Evolutionary conservation across 306 rosid genomes (phyloP).

Genomic region (Vicia villosa): DNA sequence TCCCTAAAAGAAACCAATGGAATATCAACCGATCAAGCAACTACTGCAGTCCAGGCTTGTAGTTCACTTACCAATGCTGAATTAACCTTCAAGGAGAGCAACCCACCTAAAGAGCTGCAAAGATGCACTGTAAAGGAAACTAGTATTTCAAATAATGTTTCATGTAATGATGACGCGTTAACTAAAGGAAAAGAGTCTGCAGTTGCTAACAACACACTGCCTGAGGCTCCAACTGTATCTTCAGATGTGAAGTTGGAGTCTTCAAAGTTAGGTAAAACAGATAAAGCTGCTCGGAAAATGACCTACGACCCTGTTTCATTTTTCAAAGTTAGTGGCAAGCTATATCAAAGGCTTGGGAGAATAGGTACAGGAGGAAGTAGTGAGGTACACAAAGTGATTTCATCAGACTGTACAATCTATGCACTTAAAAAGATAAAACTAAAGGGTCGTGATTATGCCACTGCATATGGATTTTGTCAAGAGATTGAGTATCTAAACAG

Average conservation of each 20-base stretch:
- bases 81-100: conserved; percentile 44
- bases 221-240: conserved; percentile 49
- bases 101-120: conserved; percentile 52
- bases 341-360: conserved; percentile 96
- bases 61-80: conserved; percentile 43
- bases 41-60: conserved; percentile 44
- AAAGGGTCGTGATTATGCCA: conserved; percentile 92
- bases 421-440: conserved; percentile 90
- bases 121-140: conserved; percentile 45
- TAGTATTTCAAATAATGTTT: conserved; percentile 37
- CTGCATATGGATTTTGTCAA: conserved; percentile 95
- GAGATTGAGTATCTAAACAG: conserved; percentile 87
- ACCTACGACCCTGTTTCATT: conserved; percentile 83
- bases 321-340: conserved; percentile 89
- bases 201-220: conserved; percentile 46
- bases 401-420: conserved; percentile 85
- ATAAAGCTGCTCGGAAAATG: conserved; percentile 70
- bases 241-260: conserved; percentile 57
- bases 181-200: conserved; percentile 46
- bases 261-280: conserved; percentile 63
- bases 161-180: conserved; percentile 42
- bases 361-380: conserved; percentile 99
- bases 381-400: conserved; percentile 97
- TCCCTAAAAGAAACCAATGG: conserved; percentile 45
- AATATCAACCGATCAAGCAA: conserved; percentile 46